Base-by-base conservation (phyloP, 768 basidiomycete genomes). In the Aureoboletus auriporus region DNA sequence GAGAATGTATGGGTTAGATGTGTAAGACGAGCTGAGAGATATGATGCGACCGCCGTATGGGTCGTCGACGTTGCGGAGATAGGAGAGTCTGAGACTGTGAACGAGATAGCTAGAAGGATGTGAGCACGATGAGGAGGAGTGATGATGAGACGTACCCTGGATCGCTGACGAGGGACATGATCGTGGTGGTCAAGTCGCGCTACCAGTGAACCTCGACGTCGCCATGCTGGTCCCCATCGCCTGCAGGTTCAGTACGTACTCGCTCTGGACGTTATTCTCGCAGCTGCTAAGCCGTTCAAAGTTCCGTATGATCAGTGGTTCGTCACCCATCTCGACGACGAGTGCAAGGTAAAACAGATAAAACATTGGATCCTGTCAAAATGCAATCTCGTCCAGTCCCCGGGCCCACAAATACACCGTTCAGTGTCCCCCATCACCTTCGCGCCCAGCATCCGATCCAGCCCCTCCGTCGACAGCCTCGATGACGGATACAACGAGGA, bases 31-130 rank as follows among this genome's bases (percentile, higher is more conserved):
- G 61, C 85, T 83, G 42, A 94, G 73, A 6, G 89, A 80, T 57
- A 96, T 84, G 60, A 95, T 75, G 28, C 91, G 80, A 0, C 83
- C 70, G 12, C 88, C 88, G 60, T 93, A 90, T 1, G 86, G 83
- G 60, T 96, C 93, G 49, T 92, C 87, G 35, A 92, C 82, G 56
- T 86, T 82, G 51, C 92, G 86, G n/a, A 97, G 75, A 62, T 93
- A 93, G 11, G 86, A 82, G 26, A 97, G 73, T 6, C 93, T 84
- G 6, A 96, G 73, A 54, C 79, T 82, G 64, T 96, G 94, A 8
- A 94, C 87, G 33, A 95, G 74, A 63, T 84, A 82, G 39, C 83
- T 85, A 47, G 5, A 27, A 14, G 26, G 26, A 20, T 9, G 2
- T 56, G 39, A 60, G 57, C 14, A 11, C 4, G 5, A 13, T 13